Base-by-base conservation (phyloP, 2,329 filamentous ascomycete genomes). In the Sclerotinia trifoliorum region DNA sequence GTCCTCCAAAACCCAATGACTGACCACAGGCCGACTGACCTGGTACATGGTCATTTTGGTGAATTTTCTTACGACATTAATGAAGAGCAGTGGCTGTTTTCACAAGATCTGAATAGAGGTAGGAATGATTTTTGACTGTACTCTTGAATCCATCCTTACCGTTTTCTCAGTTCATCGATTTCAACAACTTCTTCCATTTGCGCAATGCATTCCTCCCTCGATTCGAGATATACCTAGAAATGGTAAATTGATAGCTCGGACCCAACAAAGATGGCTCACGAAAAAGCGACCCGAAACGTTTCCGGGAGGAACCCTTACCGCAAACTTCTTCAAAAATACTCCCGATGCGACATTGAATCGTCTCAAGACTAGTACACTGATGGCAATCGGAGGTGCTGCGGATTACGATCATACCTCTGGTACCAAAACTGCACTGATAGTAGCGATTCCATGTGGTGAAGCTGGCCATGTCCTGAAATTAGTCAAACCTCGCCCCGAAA, bases 31-130 rank as follows among this genome's bases (percentile, higher is more conserved):
- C 75, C 79, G 49, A 80, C 78, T 73, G 80, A 84, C 78, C 80
- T 86, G 64, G 79, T 81, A 66, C 83, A 82, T 73, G 85, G 85
- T 77, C 83, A 86, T 73, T 80, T 84, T 68, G 85, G 85, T 69
- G 78, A 80, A 67, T 75, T 83, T 54, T 77, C 78, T 8, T 88
- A 87, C 71, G 73, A 78, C 67, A 70, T 73, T 65, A 72, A 74
- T 17, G 74, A 77, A 64, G 71, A 71, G 19, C 57, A 71, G 69
- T 78, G 77, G 77, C 68, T 19, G 4, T 78, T 78, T 65, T 75
- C 76, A n/a, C 63, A 70, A 35, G 65, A 71, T 55, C 26, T 66
- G 21, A 66, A 63, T 24, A 64, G 71, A 62, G 64, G 75, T 76
- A 72, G 26, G 67, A 55, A 48, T 21, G 2, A 11, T 29, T 64